Evolutionary conservation across 2,329 filamentous ascomycete genomes (phyloP).

Genomic region (Colletotrichum nymphaeae): DNA sequence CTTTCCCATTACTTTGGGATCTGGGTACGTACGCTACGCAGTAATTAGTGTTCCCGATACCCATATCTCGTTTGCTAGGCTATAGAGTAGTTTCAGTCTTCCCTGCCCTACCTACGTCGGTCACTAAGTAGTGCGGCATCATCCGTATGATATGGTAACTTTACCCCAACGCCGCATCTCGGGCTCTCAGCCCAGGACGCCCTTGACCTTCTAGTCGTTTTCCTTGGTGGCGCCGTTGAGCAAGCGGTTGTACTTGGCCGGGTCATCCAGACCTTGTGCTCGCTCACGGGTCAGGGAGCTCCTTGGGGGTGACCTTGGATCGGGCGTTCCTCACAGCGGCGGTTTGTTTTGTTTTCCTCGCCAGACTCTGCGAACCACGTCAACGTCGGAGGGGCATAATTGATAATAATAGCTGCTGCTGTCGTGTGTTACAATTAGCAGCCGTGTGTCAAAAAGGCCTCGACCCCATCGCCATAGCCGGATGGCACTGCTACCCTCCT

Average conservation of each 20-base stretch:
- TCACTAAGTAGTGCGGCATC: not conserved
- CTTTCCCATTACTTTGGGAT: too few relatives aligned
- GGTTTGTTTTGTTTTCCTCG: constrained; percentile 12
- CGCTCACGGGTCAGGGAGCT: not conserved
- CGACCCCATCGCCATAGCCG: not conserved
- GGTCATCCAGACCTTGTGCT: constrained; percentile 1
- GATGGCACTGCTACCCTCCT: not conserved
- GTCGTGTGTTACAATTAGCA: not conserved
- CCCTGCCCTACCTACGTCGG: not conserved
- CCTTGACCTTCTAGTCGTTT: constrained; percentile 13
- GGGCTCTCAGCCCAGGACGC: not conserved
- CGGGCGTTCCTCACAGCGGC: not conserved
- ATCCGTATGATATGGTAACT: not conserved
- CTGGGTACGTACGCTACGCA: too few relatives aligned
- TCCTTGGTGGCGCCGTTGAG: constrained; percentile 3
- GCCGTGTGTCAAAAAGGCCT: constrained; percentile 5
- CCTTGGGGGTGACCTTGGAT: constrained; percentile 5
- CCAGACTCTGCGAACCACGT: not conserved
- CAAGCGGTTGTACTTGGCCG: not conserved
- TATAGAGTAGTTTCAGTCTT: not conserved
- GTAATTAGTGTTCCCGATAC: too few relatives aligned
- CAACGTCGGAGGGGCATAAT: not conserved
- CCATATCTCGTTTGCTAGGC: too few relatives aligned
- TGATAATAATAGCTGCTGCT: not conserved
- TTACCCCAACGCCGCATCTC: not conserved